phyloP scores from a whole-genome alignment of 1,139 yeast species.

The Pichia sp. region DNA sequence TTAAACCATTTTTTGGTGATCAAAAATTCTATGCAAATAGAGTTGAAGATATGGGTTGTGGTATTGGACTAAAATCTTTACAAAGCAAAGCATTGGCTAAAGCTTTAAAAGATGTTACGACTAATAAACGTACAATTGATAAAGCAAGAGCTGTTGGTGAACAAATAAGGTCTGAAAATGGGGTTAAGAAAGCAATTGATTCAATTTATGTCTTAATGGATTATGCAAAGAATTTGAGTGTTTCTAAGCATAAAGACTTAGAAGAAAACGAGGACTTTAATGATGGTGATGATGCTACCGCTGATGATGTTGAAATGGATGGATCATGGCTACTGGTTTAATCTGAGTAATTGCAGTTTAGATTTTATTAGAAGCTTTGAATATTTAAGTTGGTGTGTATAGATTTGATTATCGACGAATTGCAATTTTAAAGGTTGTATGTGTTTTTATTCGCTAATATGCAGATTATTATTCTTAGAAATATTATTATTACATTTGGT shows the following conservation, averaged over 20 bases:
- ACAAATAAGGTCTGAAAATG: constrained; percentile 62
- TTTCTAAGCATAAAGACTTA: constrained; percentile 16
- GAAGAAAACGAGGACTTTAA: constrained; percentile 3
- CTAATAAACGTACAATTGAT: constrained; percentile 57
- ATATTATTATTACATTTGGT: neutral
- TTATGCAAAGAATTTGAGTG: constrained; percentile 55
- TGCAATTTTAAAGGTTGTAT: neutral
- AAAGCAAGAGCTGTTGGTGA: constrained; percentile 60
- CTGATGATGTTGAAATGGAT: constrained; percentile 18
- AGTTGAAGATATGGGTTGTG: constrained; percentile 88
- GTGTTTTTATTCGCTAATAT: too few species aligned
- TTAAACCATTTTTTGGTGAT: constrained; percentile 95
- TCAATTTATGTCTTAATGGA: constrained; percentile 72
- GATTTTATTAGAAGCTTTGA: neutral
- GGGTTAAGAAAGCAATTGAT: constrained; percentile 72
- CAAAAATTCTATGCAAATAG: constrained; percentile 87
- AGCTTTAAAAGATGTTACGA: constrained; percentile 63
- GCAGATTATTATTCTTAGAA: neutral
- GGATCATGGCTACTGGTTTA: constrained; percentile 32
- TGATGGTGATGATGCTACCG: neutral
- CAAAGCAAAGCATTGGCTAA: constrained; percentile 55
- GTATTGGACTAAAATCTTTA: constrained; percentile 61
- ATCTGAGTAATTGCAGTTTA: neutral
- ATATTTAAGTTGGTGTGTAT: neutral
- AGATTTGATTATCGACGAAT: neutral